phyloP scores from a whole-genome alignment of 257 asterid genomes.

The Thymus mandschuricus region DNA sequence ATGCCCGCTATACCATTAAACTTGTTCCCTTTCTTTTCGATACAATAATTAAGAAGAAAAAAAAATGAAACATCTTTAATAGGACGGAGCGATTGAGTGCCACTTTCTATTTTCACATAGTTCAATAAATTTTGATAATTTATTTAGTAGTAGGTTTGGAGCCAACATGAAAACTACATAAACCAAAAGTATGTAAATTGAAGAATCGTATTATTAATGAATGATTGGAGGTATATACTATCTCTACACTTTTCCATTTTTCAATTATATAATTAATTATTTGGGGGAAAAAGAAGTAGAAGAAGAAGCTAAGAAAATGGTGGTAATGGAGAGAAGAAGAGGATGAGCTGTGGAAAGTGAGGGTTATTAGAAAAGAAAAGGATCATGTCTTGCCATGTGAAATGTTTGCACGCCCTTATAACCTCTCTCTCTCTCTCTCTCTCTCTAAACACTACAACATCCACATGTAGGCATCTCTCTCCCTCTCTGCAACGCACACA shows the following conservation, averaged over 20 bases:
- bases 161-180: too few relatives aligned
- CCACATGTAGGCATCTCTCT: conserved; percentile 58
- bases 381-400: conserved; percentile 71
- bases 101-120: too few relatives aligned
- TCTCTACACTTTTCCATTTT: background rate
- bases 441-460: conserved; percentile 53
- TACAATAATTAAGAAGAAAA: too few relatives aligned
- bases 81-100: too few relatives aligned
- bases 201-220: too few relatives aligned
- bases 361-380: conserved; percentile 34
- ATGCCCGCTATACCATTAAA: too few relatives aligned
- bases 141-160: too few relatives aligned
- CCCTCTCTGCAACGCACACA: background rate
- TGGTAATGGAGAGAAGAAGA: conserved; percentile 25
- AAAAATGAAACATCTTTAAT: too few relatives aligned
- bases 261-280: background rate
- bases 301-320: background rate
- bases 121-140: too few relatives aligned
- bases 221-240: conserved; percentile 14
- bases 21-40: too few relatives aligned
- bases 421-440: conserved; percentile 40
- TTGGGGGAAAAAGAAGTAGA: background rate
- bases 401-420: conserved; percentile 55
- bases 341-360: conserved; percentile 72
- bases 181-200: too few relatives aligned